phyloP scores from a whole-genome alignment of 495 filamentous ascomycete species.

The Penicillium bovifimosum region DNA sequence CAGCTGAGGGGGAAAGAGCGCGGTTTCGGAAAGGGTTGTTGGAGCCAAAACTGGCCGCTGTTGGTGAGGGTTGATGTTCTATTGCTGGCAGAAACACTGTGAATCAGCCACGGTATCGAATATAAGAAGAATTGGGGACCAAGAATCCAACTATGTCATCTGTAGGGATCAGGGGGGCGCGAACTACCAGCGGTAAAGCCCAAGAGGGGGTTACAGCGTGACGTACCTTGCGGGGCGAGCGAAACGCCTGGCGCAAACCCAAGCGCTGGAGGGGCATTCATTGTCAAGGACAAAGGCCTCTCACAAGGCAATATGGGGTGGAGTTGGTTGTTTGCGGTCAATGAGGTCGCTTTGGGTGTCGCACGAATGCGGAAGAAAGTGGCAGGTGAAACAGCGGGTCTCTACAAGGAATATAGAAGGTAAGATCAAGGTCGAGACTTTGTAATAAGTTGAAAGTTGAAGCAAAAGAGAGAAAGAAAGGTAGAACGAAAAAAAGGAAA shows the following conservation, averaged over 20 bases:
- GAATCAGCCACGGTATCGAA: slow-evolving; percentile 7
- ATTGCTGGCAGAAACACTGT: slow-evolving; percentile 7
- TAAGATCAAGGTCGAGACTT: not conserved
- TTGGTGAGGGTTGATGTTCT: slow-evolving; percentile 37
- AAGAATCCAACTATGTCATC: slow-evolving; percentile 2
- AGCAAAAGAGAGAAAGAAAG: not conserved
- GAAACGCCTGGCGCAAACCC: slow-evolving; percentile 38
- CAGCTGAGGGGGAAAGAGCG: slow-evolving; percentile 63
- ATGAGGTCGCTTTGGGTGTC: slow-evolving; percentile 13
- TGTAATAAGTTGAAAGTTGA: not conserved
- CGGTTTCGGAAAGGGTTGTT: slow-evolving; percentile 99
- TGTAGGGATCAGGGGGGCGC: slow-evolving; percentile 4
- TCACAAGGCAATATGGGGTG: slow-evolving; percentile 22
- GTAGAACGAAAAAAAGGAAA: slow-evolving; percentile 1
- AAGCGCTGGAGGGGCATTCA: slow-evolving; percentile 38
- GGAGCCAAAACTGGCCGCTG: slow-evolving; percentile 65
- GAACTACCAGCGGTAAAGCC: not conserved
- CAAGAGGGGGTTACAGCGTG: slow-evolving; percentile 10
- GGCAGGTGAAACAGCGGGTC: slow-evolving; percentile 2
- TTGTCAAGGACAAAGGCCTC: slow-evolving; percentile 15
- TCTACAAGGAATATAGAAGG: not conserved
- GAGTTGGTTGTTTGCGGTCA: slow-evolving; percentile 15
- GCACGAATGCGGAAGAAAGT: slow-evolving; percentile 15
- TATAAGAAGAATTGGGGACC: not conserved
- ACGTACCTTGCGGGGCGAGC: slow-evolving; percentile 39